Base-by-base conservation (phyloP, 805 yeast genomes). In the Teunomyces pallodes region DNA sequence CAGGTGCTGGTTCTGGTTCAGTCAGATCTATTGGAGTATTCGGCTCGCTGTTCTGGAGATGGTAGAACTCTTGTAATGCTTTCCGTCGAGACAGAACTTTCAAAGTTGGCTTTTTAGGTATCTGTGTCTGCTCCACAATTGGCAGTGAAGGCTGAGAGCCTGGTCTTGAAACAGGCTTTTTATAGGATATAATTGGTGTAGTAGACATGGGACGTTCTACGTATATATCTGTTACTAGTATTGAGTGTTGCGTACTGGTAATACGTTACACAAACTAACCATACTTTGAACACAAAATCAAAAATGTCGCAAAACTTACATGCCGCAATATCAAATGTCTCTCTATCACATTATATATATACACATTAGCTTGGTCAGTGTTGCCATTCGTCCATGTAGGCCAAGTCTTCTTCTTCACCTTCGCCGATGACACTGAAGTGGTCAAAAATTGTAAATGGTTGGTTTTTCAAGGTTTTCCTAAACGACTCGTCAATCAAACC, bases 371-470 rank as follows among this genome's bases (percentile, higher is more conserved):
- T 32, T 6, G 6, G 8, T 36, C 51, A 60, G 45, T 59, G 53
- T 16, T 67, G 66, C 75, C 80, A 79, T 42, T 75, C 77, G 54
- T 79, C 83, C 58, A 79, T 69, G 54, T 74, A 77, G 0, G 75
- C 71, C 31, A 70, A 66, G 44, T 75, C 79, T 41, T 67, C 65
- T 46, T 73, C 59, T 12, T 59, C 63, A 12, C 59, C 77, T 17
- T 64, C 68, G 1, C 74, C 67, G 33, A 75, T 63, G 38, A 65
- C 72, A 44, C 67, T 67, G 46, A 69, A 68, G 46, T 70, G 70
- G 54, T 70, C 75, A 57, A 76, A 78, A 24, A 77, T 66, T 5
- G 76, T 69, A 56, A 54, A 74, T 26, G 59, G 58, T 39, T 53
- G 51, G 32, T 51, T 51, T 13, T 52, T 48, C n/a, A 58, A 28